These are phyloP conservation scores for Picea sitchensis DNA, from an alignment of 75 land plant species.

Conservation along the genomic window DNA sequence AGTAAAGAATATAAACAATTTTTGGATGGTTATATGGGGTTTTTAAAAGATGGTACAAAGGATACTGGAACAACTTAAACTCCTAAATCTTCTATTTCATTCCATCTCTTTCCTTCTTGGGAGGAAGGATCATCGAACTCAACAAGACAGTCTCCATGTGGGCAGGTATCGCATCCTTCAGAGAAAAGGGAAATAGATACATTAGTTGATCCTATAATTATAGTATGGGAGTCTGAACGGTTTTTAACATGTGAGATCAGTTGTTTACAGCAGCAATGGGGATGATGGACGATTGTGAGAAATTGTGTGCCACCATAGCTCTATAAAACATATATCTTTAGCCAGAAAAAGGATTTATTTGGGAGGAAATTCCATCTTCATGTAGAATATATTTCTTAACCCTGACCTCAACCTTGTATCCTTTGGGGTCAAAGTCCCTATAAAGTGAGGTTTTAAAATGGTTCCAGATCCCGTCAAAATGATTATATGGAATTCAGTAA, in stretches of 20 bases:
- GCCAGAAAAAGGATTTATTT: not conserved
- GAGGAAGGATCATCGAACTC: not conserved
- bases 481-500: not conserved
- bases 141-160: not conserved
- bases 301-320: too few relatives aligned
- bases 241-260: not conserved
- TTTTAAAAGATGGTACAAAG: conserved; percentile 18
- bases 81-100: not conserved
- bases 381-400: not conserved
- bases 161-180: not conserved
- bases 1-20: conserved; percentile 34
- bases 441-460: not conserved
- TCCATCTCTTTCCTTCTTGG: not conserved
- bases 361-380: not conserved
- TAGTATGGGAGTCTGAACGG: not conserved
- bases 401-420: not conserved
- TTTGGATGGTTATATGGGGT: conserved; percentile 27
- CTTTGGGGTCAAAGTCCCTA: not conserved
- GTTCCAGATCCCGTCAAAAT: not conserved
- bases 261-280: not conserved
- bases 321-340: not conserved
- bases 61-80: not conserved
- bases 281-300: not conserved
- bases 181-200: not conserved
- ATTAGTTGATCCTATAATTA: not conserved